Evolutionary conservation across 148 eudicot species (phyloP).

Genomic region (Polygonum aviculare): DNA sequence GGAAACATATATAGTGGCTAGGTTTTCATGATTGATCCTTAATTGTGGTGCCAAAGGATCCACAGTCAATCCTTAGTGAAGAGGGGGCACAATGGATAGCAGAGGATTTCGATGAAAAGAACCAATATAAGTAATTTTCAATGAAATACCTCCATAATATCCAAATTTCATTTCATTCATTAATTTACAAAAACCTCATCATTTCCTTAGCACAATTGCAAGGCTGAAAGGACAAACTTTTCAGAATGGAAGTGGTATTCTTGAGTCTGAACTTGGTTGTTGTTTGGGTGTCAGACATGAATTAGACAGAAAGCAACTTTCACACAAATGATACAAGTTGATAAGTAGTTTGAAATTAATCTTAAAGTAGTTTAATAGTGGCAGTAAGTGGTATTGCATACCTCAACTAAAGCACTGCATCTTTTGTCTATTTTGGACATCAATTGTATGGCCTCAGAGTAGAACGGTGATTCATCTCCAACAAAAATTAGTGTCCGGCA

Average conservation of each 20-base stretch:
- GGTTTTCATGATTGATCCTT: too few species aligned
- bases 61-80: too few species aligned
- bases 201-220: too few species aligned
- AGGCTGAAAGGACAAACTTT: too few species aligned
- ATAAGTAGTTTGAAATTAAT: not conserved
- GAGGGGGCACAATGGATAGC: too few species aligned
- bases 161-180: too few species aligned
- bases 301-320: not conserved
- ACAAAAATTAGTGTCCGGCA: slow-evolving; percentile 93
- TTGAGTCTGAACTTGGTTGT: not conserved
- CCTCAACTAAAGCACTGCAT: slow-evolving; percentile 96
- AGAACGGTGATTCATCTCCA: slow-evolving; percentile 89
- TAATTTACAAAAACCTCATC: too few species aligned
- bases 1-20: too few species aligned
- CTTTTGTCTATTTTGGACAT: slow-evolving; percentile 74
- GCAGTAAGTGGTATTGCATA: slow-evolving; percentile 22
- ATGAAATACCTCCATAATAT: too few species aligned
- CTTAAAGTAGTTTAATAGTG: not conserved
- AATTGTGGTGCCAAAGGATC: too few species aligned
- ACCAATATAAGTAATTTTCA: too few species aligned
- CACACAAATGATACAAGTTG: not conserved
- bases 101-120: too few species aligned
- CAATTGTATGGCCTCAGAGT: slow-evolving; percentile 85
- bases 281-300: not conserved
- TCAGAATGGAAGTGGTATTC: not conserved